Conservation (phyloP, 495 filamentous ascomycete species). For the Neurospora pannonica region DNA sequence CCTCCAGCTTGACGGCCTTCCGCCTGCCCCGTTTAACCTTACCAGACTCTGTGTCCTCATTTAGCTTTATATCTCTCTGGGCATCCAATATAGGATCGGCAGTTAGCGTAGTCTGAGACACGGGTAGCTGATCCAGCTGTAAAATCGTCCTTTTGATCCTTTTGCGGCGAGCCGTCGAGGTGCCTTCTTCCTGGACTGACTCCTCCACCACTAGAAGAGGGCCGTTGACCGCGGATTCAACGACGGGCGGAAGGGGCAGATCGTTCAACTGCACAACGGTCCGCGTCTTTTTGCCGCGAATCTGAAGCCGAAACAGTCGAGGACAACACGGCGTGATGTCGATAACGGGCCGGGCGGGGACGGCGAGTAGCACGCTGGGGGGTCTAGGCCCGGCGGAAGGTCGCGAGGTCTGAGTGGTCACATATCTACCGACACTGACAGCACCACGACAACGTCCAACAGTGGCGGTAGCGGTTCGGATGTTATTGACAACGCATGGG, state of each 20-base stretch:
- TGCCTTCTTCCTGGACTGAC: background rate
- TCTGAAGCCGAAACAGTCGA: conserved; percentile 7
- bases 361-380: background rate
- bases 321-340: background rate
- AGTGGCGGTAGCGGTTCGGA: conserved; percentile 13
- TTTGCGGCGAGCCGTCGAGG: background rate
- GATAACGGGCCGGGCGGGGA: background rate
- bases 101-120: background rate
- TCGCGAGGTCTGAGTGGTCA: background rate
- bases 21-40: background rate
- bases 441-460: conserved; percentile 9
- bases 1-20: background rate
- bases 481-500: background rate
- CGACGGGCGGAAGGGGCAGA: conserved; percentile 31
- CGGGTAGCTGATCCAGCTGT: background rate
- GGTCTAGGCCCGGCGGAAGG: conserved; percentile 5
- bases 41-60: background rate
- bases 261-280: conserved; percentile 52
- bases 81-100: background rate
- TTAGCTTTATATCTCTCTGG: background rate
- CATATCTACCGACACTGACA: background rate
- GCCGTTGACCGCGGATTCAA: background rate
- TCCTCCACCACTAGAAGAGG: background rate
- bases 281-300: conserved; percentile 34
- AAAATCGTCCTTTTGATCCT: background rate